Evolutionary conservation across 2,329 filamentous ascomycete species (phyloP).

Genomic region (Alternaria sp.): DNA sequence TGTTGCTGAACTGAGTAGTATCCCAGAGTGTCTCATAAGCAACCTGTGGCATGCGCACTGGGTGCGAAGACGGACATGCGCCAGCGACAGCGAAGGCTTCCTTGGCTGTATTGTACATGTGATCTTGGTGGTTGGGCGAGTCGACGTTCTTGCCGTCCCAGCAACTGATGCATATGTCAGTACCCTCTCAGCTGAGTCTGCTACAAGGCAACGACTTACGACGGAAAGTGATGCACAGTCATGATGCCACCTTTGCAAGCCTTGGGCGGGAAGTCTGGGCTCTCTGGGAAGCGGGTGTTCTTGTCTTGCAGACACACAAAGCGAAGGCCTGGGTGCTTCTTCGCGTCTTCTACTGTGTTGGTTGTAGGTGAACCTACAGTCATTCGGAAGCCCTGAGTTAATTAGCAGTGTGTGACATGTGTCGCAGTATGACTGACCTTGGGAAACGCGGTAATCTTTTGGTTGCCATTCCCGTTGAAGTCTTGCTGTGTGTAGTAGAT

Average conservation of each 20-base stretch:
- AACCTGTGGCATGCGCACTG: conserved; percentile 39
- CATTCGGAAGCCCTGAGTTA: conserved; percentile 39
- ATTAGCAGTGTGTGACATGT: background rate
- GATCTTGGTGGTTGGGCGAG: conserved; percentile 62
- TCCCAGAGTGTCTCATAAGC: conserved; percentile 42
- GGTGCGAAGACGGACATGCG: conserved; percentile 36
- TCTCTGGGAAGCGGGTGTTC: conserved; percentile 27
- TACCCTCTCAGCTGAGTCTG: too few relatives aligned
- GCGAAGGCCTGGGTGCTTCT: conserved; percentile 3
- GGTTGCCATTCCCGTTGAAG: conserved; percentile 39
- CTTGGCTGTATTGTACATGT: conserved; percentile 37
- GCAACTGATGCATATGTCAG: conserved; percentile 9
- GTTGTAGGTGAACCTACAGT: conserved; percentile 41
- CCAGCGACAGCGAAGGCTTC: conserved; percentile 29
- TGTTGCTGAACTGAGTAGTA: conserved; percentile 30
- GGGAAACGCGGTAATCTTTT: conserved; percentile 31
- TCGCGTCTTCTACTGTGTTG: conserved; percentile 9
- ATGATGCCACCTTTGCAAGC: conserved; percentile 10
- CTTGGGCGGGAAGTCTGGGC: conserved; percentile 11
- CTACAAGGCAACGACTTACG: too few relatives aligned
- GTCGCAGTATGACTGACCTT: conserved; percentile 22
- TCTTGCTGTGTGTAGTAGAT: conserved; percentile 44
- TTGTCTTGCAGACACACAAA: conserved; percentile 20
- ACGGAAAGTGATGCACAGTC: conserved; percentile 30
- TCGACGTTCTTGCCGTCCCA: conserved; percentile 60